Evolutionary conservation across 1,284 basidiomycete genomes (phyloP).

Genomic region (Rhizoctonia solani): DNA sequence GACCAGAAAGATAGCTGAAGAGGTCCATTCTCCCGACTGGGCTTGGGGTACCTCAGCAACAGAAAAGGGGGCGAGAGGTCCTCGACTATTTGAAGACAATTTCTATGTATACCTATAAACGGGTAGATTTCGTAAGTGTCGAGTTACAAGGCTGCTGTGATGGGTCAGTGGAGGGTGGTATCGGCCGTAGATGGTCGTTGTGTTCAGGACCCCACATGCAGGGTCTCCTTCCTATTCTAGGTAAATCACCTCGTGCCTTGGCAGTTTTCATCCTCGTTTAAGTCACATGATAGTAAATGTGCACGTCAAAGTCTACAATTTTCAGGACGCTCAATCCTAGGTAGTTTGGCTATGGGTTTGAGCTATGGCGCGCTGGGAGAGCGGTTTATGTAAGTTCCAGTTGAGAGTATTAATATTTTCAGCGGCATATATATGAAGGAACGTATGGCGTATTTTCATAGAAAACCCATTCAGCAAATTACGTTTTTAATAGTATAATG

Average conservation of each 20-base stretch:
- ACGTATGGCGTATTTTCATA: too few relatives aligned
- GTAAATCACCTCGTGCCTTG: constrained; percentile 14
- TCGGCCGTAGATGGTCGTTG: constrained; percentile 19
- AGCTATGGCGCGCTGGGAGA: too few relatives aligned
- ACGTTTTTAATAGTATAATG: too few relatives aligned
- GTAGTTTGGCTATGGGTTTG: too few relatives aligned
- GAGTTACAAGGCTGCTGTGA: background rate
- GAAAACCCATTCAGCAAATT: too few relatives aligned
- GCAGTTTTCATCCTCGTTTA: background rate
- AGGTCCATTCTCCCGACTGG: constrained; percentile 30
- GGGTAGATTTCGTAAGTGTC: background rate
- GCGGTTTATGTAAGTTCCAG: too few relatives aligned
- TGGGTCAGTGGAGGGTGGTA: background rate
- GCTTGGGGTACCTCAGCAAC: constrained; percentile 32
- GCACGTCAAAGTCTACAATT: too few relatives aligned
- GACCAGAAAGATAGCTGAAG: constrained; percentile 29
- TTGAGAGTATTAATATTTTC: too few relatives aligned
- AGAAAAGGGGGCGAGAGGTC: constrained; percentile 10
- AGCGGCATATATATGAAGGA: too few relatives aligned
- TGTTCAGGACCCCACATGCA: constrained; percentile 30
- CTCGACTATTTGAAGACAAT: constrained; percentile 2
- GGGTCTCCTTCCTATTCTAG: constrained; percentile 28
- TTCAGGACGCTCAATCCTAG: too few relatives aligned
- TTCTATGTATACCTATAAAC: background rate
- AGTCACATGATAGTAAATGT: background rate